A percentile compares a stretch with the other conserved stretches of the same genome.
phyloP scores from a whole-genome alignment of 805 yeast genomes.

The Vanderwaltozyma polyspora region DNA sequence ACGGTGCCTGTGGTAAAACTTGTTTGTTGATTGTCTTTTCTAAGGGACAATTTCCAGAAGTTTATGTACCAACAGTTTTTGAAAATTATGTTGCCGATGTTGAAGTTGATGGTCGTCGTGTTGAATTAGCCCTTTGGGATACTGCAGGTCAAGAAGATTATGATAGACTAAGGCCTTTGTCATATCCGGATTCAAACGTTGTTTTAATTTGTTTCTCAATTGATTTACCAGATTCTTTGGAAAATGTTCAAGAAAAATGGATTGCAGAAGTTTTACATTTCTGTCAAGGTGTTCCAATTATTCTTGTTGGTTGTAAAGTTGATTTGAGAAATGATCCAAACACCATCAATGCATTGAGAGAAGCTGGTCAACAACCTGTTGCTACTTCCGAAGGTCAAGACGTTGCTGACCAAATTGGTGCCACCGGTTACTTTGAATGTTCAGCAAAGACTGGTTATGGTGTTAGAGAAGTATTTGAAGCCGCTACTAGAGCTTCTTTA shows the following conservation, averaged over 20 bases:
- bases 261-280: conserved; percentile 84
- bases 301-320: conserved; percentile 82
- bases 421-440: conserved; percentile 71
- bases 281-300: conserved; percentile 89
- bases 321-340: conserved; percentile 77
- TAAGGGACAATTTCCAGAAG: conserved; percentile 86
- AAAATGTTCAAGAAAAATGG: conserved; percentile 92
- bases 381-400: conserved; percentile 42
- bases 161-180: conserved; percentile 81
- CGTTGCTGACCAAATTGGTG: conserved; percentile 69
- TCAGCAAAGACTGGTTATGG: conserved; percentile 88
- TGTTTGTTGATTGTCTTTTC: conserved; percentile 78
- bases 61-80: conserved; percentile 89
- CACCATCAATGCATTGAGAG: conserved; percentile 59
- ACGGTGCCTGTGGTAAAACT: conserved; percentile 95
- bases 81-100: conserved; percentile 97
- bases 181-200: conserved; percentile 87
- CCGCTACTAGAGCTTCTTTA: conserved; percentile 76
- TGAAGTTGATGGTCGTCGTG: conserved; percentile 80
- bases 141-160: conserved; percentile 98
- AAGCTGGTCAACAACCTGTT: conserved; percentile 24
- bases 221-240: conserved; percentile 83
- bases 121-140: conserved; percentile 92
- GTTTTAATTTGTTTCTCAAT: conserved; percentile 82
- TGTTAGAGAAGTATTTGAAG: conserved; percentile 84